Evolutionary conservation across 148 eudicot genomes (phyloP), one percentile per base, ranked within the genome.

Genomic region (Arbutus unedo): DNA sequence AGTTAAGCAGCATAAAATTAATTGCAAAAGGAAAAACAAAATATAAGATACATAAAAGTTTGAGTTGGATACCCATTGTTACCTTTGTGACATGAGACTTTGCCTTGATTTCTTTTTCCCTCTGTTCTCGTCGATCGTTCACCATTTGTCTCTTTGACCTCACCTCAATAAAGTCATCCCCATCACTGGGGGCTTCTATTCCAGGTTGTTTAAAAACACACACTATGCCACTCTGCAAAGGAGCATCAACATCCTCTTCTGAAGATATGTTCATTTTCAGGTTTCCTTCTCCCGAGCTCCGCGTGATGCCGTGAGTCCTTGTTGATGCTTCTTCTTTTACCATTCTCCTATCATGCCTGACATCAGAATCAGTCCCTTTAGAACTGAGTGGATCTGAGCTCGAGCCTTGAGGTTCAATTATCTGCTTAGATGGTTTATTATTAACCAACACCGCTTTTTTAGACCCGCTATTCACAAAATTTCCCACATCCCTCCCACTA

Each of bases 81-180:
- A 95, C 98, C 98, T 93, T 95, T 71, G 86, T 87, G 82, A 87
- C 84, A 49, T 82, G 89, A 51, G 93, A 89, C 87, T 93, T 96
- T 51, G 94, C 98, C 89, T 94, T 96, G 56, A 86, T 90, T 87
- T 96, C 99, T 86, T 92, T 96, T 81, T 94, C 97, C 88, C 94
- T 94, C 79, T 94, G 99, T 77, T 96, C 99, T 51, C 99, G 98
- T 9, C 99, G 91, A 89, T 96, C 95, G 83, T 96, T 96, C 85
- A 96, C 86, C 99, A 96, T 93, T 91, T 96, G 99, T 88, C 98
- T 91, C 86, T 94, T 96, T 64, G 99, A 96, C 84, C 99, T 93
- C 77, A 96, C 99, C 89, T 96, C 93, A 86, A 94, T 94, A 81
- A 96, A 96, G 84, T 94, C 97, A 90, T 96, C 98, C 81, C 92